These are phyloP conservation scores for Colletotrichum siamense DNA, from an alignment of 2,329 filamentous ascomycete genomes.

Conservation along the genomic window DNA sequence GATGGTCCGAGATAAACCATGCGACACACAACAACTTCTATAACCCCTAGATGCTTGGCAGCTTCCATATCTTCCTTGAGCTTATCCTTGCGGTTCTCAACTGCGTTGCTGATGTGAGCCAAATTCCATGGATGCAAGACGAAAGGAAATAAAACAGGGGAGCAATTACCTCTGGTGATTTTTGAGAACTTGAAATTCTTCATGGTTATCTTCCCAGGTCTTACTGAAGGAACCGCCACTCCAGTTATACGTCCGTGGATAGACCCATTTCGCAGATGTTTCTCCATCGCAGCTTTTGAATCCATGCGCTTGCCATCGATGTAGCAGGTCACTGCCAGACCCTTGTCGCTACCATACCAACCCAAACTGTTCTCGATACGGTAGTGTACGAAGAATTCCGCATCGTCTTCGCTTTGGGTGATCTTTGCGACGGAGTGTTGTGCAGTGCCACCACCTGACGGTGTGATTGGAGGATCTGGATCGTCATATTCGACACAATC, in stretches of 20 bases:
- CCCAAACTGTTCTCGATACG: neutral
- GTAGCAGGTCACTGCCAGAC: rapidly evolving
- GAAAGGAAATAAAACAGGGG: too few relatives aligned
- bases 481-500: conserved; percentile 1
- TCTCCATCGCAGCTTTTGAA: too few relatives aligned
- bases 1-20: too few relatives aligned
- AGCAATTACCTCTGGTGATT: neutral
- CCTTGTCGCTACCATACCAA: neutral
- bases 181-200: neutral
- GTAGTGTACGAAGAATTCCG: neutral
- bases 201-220: rapidly evolving
- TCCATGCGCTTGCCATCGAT: neutral
- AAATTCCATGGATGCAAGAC: too few relatives aligned
- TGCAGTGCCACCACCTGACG: neutral
- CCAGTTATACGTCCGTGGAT: rapidly evolving
- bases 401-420: neutral
- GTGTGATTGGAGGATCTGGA: neutral
- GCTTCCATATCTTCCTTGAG: neutral
- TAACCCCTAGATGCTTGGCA: neutral
- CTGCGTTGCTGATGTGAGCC: neutral
- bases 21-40: neutral
- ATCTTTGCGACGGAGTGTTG: neutral
- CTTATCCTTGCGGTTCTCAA: neutral
- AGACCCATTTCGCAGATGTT: rapidly evolving
- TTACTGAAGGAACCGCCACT: rapidly evolving